Evolutionary conservation across 2,329 filamentous ascomycete species (phyloP).

Genomic region (Lecanicillium sp.): DNA sequence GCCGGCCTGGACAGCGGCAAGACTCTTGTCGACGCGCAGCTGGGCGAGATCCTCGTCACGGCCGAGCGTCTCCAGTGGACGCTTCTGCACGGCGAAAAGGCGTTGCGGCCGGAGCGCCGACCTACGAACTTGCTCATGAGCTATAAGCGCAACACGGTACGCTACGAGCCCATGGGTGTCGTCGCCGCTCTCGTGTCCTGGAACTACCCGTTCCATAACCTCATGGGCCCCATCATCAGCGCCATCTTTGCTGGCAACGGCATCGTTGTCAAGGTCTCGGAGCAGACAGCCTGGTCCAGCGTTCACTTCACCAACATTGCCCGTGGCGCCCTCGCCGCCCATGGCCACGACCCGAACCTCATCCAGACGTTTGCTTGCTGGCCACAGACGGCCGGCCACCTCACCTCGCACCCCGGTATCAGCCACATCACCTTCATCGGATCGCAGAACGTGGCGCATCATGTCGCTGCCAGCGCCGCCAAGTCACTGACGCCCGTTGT

Average conservation of each 20-base stretch:
- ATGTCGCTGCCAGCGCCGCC: slow-evolving; percentile 80
- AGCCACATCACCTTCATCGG: slow-evolving; percentile 95
- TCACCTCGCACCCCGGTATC: slow-evolving; percentile 80
- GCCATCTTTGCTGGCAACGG: slow-evolving; percentile 87
- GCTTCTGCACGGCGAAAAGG: slow-evolving; percentile 78
- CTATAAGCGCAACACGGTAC: slow-evolving; percentile 88
- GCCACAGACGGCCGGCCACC: slow-evolving; percentile 69
- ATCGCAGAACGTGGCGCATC: slow-evolving; percentile 75
- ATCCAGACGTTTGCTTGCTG: slow-evolving; percentile 85
- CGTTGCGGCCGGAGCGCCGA: slow-evolving; percentile 61
- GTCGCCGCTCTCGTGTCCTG: slow-evolving; percentile 90
- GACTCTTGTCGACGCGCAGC: slow-evolving; percentile 86
- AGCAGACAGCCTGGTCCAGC: slow-evolving; percentile 91
- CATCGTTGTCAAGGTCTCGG: slow-evolving; percentile 87
- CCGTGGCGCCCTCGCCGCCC: slow-evolving; percentile 69
- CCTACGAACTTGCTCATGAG: slow-evolving; percentile 90
- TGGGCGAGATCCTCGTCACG: slow-evolving; percentile 92
- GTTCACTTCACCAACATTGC: slow-evolving; percentile 74
- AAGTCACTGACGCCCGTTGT: slow-evolving; percentile 80
- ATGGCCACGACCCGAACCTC: slow-evolving; percentile 74
- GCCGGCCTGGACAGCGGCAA: slow-evolving; percentile 93
- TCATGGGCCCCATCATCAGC: slow-evolving; percentile 85
- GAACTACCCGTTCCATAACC: slow-evolving; percentile 97
- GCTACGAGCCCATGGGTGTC: slow-evolving; percentile 88
- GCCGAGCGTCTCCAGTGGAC: slow-evolving; percentile 94